phyloP scores from a whole-genome alignment of 441 rosid genomes.

The Populus hybrid region DNA sequence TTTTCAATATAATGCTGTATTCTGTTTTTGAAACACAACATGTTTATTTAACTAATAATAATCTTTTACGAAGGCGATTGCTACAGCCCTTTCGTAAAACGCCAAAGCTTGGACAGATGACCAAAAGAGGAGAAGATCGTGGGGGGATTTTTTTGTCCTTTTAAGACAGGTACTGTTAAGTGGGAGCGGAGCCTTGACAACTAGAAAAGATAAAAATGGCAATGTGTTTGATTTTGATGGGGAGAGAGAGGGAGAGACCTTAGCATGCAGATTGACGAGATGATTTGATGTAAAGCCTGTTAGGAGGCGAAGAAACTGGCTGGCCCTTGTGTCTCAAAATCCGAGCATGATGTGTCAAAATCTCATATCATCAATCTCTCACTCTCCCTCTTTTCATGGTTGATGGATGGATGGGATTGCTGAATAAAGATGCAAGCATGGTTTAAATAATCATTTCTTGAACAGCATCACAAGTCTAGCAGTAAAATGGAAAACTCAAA shows the following conservation, averaged over 20 bases:
- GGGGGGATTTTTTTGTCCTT: neutral
- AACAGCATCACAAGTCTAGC: neutral
- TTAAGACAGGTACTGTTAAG: neutral
- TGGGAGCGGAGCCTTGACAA: constrained; percentile 7
- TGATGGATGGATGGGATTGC: constrained; percentile 16
- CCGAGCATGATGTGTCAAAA: constrained; percentile 25
- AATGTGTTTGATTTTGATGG: neutral
- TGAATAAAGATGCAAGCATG: constrained; percentile 14
- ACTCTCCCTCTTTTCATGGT: neutral
- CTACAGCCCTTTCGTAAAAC: neutral
- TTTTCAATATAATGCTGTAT: too few relatives aligned
- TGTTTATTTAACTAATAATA: too few relatives aligned
- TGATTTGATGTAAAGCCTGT: constrained; percentile 20
- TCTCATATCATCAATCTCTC: constrained; percentile 12
- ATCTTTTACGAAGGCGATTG: too few relatives aligned
- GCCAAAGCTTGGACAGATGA: neutral
- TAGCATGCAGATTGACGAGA: constrained; percentile 2
- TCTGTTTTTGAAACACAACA: too few relatives aligned
- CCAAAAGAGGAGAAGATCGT: constrained; percentile 1
- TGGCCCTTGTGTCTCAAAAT: constrained; percentile 10
- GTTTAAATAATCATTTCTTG: constrained; percentile 11
- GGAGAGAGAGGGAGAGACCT: neutral
- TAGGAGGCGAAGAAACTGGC: neutral
- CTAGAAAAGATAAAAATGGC: neutral
- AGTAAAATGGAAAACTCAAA: too few relatives aligned